These are phyloP conservation scores for Rhodotorula paludigena DNA, from an alignment of 768 basidiomycete genomes.

Conservation along the genomic window DNA sequence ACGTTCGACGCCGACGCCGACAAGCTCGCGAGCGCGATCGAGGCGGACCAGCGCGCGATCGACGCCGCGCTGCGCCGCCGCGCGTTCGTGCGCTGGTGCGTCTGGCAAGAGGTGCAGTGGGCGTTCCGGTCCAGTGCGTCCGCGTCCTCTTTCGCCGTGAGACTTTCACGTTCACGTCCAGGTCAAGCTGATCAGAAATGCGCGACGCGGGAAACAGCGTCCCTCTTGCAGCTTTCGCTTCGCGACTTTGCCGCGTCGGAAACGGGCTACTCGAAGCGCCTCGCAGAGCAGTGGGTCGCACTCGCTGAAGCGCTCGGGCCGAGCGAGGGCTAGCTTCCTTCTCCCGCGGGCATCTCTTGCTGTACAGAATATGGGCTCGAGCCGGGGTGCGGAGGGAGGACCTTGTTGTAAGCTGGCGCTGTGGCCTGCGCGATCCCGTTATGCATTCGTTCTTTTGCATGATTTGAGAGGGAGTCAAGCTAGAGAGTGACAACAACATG, in stretches of 20 bases:
- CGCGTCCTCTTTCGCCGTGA: neutral
- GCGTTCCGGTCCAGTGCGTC: conserved; percentile 18
- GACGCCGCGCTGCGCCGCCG: conserved; percentile 67
- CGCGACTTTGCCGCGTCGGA: conserved; percentile 2
- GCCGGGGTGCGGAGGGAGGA: too few relatives aligned
- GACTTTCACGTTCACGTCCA: too few relatives aligned
- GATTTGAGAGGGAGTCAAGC: too few relatives aligned
- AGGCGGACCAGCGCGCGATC: conserved; percentile 80
- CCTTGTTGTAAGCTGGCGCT: too few relatives aligned
- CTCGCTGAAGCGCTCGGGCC: conserved; percentile 6
- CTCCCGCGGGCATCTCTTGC: too few relatives aligned
- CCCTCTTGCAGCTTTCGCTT: conserved; percentile 1
- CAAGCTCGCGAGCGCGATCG: conserved; percentile 62
- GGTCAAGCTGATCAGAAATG: too few relatives aligned
- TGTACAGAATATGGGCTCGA: too few relatives aligned
- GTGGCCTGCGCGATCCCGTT: too few relatives aligned
- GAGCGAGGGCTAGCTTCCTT: neutral
- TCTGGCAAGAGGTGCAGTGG: conserved; percentile 31
- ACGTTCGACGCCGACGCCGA: conserved; percentile 58
- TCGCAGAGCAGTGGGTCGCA: conserved; percentile 5
- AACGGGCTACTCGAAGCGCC: neutral
- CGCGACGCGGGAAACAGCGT: neutral
- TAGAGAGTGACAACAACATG: too few relatives aligned
- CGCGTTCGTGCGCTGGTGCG: conserved; percentile 64
- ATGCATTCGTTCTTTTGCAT: too few relatives aligned